Percentiles rank a stretch among this genome's conserved stretches.
phyloP scores from a whole-genome alignment of 2,329 filamentous ascomycete genomes.

The Clarireedia monteithiana region DNA sequence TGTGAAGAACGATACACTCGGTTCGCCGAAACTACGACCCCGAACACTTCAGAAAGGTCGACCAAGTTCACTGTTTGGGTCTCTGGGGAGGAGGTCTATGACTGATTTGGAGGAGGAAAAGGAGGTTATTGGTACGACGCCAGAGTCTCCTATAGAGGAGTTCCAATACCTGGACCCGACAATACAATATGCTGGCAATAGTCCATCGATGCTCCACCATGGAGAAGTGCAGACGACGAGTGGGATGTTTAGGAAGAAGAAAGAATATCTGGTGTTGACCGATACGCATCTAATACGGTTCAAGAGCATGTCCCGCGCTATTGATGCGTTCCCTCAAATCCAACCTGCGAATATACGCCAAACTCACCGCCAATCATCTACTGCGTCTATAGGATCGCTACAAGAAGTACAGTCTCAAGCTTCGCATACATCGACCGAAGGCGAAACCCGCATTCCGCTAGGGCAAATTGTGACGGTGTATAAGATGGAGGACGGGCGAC shows the following conservation, averaged over 20 bases:
- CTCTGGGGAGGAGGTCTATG: slow-evolving; percentile 27
- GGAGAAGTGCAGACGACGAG: slow-evolving; percentile 64
- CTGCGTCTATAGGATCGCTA: slow-evolving; percentile 50
- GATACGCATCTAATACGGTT: slow-evolving; percentile 61
- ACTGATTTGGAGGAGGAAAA: slow-evolving; percentile 21
- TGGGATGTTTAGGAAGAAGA: slow-evolving; percentile 64
- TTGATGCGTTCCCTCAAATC: slow-evolving; percentile 52
- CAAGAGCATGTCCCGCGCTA: slow-evolving; percentile 58
- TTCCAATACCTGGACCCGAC: slow-evolving; percentile 5
- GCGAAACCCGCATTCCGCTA: slow-evolving; percentile 47
- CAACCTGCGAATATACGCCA: slow-evolving; percentile 34
- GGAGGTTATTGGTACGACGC: slow-evolving; percentile 16
- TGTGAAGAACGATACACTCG: slow-evolving; percentile 13
- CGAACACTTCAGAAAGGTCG: slow-evolving; percentile 26
- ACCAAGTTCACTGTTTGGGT: slow-evolving; percentile 29
- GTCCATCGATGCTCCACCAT: slow-evolving; percentile 49
- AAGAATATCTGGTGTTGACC: slow-evolving; percentile 64
- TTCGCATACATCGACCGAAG: slow-evolving; percentile 40
- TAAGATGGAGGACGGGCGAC: slow-evolving; percentile 57
- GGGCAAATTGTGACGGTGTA: slow-evolving; percentile 61
- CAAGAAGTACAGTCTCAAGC: slow-evolving; percentile 52
- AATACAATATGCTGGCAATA: slow-evolving; percentile 9
- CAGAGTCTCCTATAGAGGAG: slow-evolving; percentile 22
- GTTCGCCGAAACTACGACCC: slow-evolving; percentile 22
- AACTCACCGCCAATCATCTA: slow-evolving; percentile 46